phyloP scores from a whole-genome alignment of 106 monocot species.

The Apostasia ramifera region DNA sequence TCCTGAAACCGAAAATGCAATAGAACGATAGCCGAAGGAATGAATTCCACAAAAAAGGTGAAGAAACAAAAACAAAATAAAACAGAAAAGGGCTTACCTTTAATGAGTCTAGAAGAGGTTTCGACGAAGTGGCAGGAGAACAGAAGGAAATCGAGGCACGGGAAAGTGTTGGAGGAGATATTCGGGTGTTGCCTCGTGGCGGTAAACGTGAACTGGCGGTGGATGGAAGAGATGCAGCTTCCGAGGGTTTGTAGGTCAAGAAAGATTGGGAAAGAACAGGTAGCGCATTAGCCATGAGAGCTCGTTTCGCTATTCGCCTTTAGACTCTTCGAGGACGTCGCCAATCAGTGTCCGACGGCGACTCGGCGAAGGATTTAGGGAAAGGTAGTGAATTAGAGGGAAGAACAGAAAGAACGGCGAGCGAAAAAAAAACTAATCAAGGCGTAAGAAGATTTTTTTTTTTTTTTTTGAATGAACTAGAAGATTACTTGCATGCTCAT shows the following conservation, averaged over 20 bases:
- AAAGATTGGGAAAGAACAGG: slow-evolving; percentile 1
- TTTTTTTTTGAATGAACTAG: too few species aligned
- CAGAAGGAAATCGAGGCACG: not conserved
- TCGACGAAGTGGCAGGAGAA: not conserved
- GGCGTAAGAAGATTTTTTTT: too few species aligned
- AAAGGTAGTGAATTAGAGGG: too few species aligned
- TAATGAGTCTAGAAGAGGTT: not conserved
- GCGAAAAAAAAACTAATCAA: too few species aligned
- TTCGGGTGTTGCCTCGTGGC: not conserved
- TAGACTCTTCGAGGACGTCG: too few species aligned
- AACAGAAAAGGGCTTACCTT: not conserved
- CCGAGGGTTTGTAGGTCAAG: not conserved
- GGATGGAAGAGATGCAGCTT: slow-evolving; percentile 2
- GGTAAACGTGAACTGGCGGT: not conserved
- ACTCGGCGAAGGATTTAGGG: too few species aligned
- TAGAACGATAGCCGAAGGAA: not conserved
- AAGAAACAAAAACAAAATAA: not conserved
- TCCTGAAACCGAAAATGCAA: slow-evolving; percentile 19
- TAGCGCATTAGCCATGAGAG: slow-evolving; percentile 8
- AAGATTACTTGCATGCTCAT: too few species aligned
- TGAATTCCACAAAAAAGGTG: not conserved
- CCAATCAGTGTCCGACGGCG: too few species aligned
- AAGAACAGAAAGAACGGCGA: too few species aligned
- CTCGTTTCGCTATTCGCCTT: too few species aligned
- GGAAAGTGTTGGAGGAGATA: not conserved